Evolutionary conservation across 139 green algal genomes (phyloP), one percentile per base, ranked within the genome.

Genomic region (Medakamo hakoo): DNA sequence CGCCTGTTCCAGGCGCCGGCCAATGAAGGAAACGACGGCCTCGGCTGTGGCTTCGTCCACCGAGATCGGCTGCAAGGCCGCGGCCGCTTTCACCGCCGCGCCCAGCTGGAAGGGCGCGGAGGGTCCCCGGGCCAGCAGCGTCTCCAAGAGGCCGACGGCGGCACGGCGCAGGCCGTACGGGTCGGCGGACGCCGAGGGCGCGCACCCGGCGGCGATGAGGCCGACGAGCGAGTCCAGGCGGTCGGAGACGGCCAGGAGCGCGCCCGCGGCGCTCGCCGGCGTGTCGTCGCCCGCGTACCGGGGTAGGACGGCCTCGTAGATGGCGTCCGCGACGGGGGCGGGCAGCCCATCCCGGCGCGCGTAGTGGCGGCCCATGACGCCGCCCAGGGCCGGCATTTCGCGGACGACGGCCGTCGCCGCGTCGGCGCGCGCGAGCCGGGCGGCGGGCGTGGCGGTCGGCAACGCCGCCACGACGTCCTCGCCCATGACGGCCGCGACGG

Each of bases 371-470:
- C 93, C 93, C 88, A 99, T 98, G 27, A 77, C 81, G 57, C 93
- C 93, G 24, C 93, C 93, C 30, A 99, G 80, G 4, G 81, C 82
- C 1, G 93, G 98, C 82, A 99, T 96, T 71, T 99, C 93, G 28
- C 76, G 95, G 14, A 98, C 93, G 24, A 90, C 86, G 9, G 70
- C 68, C 0, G 88, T 95, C 0, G 87, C 91, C 27, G 98, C 82
- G 73, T 98, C 93, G 19, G 86, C 86, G 55, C 84, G 85, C 27
- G 76, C 78, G n/a, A 97, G 77, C 14, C 65, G 56, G 4, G 85
- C 84, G 20, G 91, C 91, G 40, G 76, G 52, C 22, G 23, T 28
- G 2, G 40, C 40, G 40, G 40, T 52, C 9, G 71, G 66, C 31
- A 73, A 49, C 0, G 32, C 55, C n/a, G 56, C 65, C 18, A 66